Conservation (phyloP, 2,329 filamentous ascomycete species). For the Cordyceps cateniannulata region DNA sequence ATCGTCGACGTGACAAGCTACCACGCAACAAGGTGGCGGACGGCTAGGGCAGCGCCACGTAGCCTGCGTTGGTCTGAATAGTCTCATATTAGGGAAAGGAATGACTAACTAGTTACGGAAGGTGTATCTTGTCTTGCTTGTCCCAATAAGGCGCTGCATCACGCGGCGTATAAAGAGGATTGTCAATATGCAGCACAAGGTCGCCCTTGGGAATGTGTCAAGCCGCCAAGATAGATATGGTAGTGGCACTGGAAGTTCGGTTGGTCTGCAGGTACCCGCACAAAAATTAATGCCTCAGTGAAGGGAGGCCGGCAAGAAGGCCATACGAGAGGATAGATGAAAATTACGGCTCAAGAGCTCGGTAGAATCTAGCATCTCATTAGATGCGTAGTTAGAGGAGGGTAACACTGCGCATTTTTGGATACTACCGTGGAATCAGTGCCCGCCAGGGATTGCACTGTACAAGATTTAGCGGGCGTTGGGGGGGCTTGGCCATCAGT, state of each 20-base stretch:
- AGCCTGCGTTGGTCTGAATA: neutral
- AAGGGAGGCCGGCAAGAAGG: neutral
- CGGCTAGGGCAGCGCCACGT: neutral
- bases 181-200: neutral
- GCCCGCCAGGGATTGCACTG: too few relatives aligned
- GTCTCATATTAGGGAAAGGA: neutral
- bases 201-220: neutral
- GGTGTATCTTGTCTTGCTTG: neutral
- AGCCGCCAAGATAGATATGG: neutral
- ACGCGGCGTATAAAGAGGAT: neutral
- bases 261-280: neutral
- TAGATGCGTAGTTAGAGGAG: too few relatives aligned
- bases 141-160: constrained; percentile 5
- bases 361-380: too few relatives aligned
- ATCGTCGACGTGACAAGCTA: neutral
- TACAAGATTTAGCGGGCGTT: too few relatives aligned
- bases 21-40: neutral
- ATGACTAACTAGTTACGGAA: neutral
- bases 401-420: too few relatives aligned
- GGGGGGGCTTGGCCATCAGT: too few relatives aligned
- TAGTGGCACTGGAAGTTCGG: neutral
- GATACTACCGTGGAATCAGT: too few relatives aligned
- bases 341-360: too few relatives aligned
- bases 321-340: neutral
- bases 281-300: constrained; percentile 5